phyloP scores from a whole-genome alignment of 495 filamentous ascomycete species.

The Penicillium ochrochloron region DNA sequence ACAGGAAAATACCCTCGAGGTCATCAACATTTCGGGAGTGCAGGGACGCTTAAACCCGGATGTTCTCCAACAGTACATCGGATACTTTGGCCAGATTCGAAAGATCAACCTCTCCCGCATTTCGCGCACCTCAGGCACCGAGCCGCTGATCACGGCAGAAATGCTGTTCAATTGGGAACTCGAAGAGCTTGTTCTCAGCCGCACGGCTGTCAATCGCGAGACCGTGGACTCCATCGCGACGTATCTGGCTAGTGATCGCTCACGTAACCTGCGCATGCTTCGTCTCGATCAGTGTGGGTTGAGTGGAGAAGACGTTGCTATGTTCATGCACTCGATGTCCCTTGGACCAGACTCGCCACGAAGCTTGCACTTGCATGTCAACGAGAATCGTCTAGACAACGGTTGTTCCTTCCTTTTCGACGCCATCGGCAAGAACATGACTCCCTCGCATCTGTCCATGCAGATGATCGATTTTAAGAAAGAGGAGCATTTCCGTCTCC shows the following conservation, averaged over 20 bases:
- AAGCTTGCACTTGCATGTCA: conserved; percentile 77
- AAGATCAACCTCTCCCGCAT: conserved; percentile 75
- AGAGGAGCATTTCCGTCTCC: conserved; percentile 73
- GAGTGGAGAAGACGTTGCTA: conserved; percentile 75
- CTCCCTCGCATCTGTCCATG: conserved; percentile 77
- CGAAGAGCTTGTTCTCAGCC: conserved; percentile 72
- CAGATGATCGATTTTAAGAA: conserved; percentile 84
- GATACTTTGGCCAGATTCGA: conserved; percentile 69
- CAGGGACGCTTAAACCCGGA: conserved; percentile 70
- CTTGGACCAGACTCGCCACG: conserved; percentile 54
- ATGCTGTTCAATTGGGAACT: conserved; percentile 74
- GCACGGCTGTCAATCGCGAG: conserved; percentile 62
- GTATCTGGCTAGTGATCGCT: conserved; percentile 66
- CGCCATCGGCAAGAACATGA: conserved; percentile 64
- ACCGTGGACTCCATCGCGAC: conserved; percentile 63
- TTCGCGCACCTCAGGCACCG: conserved; percentile 61
- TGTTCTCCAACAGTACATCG: conserved; percentile 64
- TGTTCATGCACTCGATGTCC: conserved; percentile 76
- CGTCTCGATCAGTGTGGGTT: conserved; percentile 80
- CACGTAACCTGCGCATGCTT: conserved; percentile 67
- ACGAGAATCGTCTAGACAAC: conserved; percentile 78
- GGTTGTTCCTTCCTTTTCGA: conserved; percentile 71
- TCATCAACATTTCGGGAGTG: conserved; percentile 77
- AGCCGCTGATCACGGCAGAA: conserved; percentile 68
- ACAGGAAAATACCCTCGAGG: conserved; percentile 76